Evolutionary conservation across 768 basidiomycete genomes (phyloP), one percentile per base, ranked within the genome.

Genomic region (Mycena epipterygia): DNA sequence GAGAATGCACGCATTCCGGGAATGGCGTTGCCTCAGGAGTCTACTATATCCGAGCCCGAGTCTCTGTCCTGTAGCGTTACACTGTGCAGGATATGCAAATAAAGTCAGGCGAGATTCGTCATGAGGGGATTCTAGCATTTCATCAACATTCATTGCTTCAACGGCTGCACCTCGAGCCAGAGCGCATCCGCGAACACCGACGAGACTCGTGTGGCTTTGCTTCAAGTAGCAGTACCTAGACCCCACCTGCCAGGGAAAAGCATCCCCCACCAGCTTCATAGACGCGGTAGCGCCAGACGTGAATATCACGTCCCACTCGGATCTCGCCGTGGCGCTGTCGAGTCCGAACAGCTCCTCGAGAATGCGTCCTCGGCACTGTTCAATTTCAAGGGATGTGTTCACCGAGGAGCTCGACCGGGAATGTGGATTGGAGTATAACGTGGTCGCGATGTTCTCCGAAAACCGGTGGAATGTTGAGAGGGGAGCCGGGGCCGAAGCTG

Each of bases 161-260:
- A 87, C 82, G 13, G 77, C 63, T 7, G 85, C 82, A 9, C 85
- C 85, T 33, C 77, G 76, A 56, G 78, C 71, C 12, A 72, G 59
- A 0, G 88, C 87, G 70, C 84, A 89, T 68, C 84, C 80, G 41
- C 89, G 83, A 71, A 89, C 85, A 3, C 88, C 88, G 71, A 89
- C 87, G 25, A 89, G 83, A 64, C 87, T 88, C 71, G 89, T 89
- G 74, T 90, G 89, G 23, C 87, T 85, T 72, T 90, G 89, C 13
- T 84, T 80, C 25, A 86, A 81, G 71, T 90, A 86, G 49, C 88
- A 77, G 67, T 84, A 87, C 21, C 76, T 74, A 23, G 83, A 78
- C 30, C 74, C 77, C 32, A 73, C 74, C 23, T 64, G 71, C 73
- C 88, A 90, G 1, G 88, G 86, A 66, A 87, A 90, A 0, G 86